These are phyloP conservation scores for Vaccinium corymbosum DNA, from an alignment of 148 eudicot species.

Conservation along the genomic window DNA sequence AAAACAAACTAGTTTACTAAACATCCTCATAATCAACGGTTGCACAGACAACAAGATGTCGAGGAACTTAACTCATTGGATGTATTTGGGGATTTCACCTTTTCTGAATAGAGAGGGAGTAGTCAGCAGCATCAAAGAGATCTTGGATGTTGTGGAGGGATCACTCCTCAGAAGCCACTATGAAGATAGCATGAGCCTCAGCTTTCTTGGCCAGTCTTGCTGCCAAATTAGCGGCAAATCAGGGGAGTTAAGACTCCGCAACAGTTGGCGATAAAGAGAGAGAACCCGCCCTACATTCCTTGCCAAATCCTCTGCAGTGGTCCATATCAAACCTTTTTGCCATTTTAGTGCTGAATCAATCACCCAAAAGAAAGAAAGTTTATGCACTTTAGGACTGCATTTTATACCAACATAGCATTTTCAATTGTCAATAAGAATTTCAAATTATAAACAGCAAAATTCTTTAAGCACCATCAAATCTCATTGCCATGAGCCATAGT, in stretches of 20 bases:
- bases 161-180: conserved; percentile 18
- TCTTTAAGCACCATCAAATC: not conserved
- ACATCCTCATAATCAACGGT: not conserved
- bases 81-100: conserved; percentile 25
- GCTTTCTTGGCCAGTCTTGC: conserved; percentile 23
- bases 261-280: conserved; percentile 22
- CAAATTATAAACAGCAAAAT: not conserved
- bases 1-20: not conserved
- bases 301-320: conserved; percentile 25
- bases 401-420: not conserved
- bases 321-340: conserved; percentile 23
- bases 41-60: not conserved
- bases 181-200: conserved; percentile 19
- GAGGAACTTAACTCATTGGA: conserved; percentile 5
- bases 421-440: not conserved
- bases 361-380: not conserved
- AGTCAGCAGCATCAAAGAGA: conserved; percentile 21
- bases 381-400: not conserved
- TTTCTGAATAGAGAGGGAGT: conserved; percentile 16
- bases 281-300: conserved; percentile 20
- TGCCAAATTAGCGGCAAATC: conserved; percentile 18
- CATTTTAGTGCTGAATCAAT: conserved; percentile 9
- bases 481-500: not conserved
- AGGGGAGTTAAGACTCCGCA: conserved; percentile 24
- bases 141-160: conserved; percentile 23